These are phyloP conservation scores for Rhododendron henanense DNA, from an alignment of 148 eudicot species.

Conservation along the genomic window DNA sequence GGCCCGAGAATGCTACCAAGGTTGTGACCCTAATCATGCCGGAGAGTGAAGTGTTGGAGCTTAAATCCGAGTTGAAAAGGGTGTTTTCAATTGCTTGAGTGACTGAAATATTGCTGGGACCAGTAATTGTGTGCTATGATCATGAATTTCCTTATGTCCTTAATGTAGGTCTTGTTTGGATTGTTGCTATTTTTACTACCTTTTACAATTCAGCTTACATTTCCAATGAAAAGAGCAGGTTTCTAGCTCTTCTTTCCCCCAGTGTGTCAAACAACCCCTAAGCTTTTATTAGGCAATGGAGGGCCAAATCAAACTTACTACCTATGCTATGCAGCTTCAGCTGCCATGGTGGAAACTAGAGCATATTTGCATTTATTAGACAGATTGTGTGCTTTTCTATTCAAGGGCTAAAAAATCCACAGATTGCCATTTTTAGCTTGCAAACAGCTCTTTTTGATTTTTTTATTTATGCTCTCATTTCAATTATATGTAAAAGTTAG, in stretches of 20 bases:
- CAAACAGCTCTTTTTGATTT: no score
- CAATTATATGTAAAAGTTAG: no score
- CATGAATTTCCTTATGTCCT: neutral
- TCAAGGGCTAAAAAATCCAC: no score
- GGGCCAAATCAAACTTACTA: no score
- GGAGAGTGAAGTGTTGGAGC: constrained; percentile 31
- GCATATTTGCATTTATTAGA: no score
- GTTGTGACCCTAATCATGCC: constrained; percentile 58
- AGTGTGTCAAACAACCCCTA: neutral
- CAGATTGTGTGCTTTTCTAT: no score
- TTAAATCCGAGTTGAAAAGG: constrained; percentile 37
- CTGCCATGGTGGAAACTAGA: no score
- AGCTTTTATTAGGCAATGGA: no score
- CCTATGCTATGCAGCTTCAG: no score
- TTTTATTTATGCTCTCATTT: no score
- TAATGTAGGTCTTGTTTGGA: neutral
- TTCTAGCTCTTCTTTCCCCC: neutral
- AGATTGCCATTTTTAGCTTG: no score
- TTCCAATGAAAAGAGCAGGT: neutral
- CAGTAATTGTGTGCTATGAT: neutral
- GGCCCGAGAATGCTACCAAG: constrained; percentile 21
- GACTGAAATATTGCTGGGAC: neutral
- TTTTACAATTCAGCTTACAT: neutral
- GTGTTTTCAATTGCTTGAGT: constrained; percentile 31
- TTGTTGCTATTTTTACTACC: neutral